A percentile compares a stretch with the other conserved stretches of the same genome.
These are phyloP conservation scores for Russula vinacea DNA, from an alignment of 768 basidiomycete species.

Conservation along the genomic window DNA sequence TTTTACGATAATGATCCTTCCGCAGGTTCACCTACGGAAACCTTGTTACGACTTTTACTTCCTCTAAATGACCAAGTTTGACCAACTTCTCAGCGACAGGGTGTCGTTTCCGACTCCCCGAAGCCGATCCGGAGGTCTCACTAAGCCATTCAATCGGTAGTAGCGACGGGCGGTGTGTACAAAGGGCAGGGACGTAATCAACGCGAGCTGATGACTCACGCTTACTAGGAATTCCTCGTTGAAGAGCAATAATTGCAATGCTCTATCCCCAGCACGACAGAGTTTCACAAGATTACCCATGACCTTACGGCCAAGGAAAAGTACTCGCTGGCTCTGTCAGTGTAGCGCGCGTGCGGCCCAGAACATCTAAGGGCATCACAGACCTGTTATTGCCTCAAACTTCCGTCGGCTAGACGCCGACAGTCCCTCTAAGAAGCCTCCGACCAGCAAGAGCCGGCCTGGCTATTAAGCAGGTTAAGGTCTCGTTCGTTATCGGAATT, in stretches of 20 bases:
- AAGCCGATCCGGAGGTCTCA: slow-evolving; percentile 78
- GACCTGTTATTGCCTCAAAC: slow-evolving; percentile 64
- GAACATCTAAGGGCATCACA: slow-evolving; percentile 47
- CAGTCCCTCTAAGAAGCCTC: slow-evolving; percentile 59
- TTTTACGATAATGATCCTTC: slow-evolving; percentile 66
- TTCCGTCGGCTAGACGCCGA: slow-evolving; percentile 75
- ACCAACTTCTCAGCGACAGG: slow-evolving; percentile 47
- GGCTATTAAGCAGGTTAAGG: slow-evolving; percentile 92
- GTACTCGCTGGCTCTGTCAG: slow-evolving; percentile 86
- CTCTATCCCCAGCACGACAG: slow-evolving; percentile 83
- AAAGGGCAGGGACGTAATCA: slow-evolving; percentile 90
- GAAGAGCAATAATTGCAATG: slow-evolving; percentile 91
- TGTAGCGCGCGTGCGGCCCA: slow-evolving; percentile 85
- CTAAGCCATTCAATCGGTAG: slow-evolving; percentile 90
- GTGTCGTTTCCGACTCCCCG: slow-evolving; percentile 35
- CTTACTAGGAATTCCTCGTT: slow-evolving; percentile 89
- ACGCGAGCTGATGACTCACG: slow-evolving; percentile 84
- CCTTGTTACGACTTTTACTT: slow-evolving; percentile 74
- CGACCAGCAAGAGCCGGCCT: slow-evolving; percentile 65
- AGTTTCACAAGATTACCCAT: slow-evolving; percentile 76
- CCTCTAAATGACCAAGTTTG: slow-evolving; percentile 31
- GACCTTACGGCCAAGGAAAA: slow-evolving; percentile 73
- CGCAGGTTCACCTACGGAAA: slow-evolving; percentile 81
- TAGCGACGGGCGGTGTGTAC: slow-evolving; percentile 88
- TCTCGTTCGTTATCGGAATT: slow-evolving; percentile 94